Evolutionary conservation across 306 rosid genomes (phyloP), one percentile per base, ranked within the genome.

Genomic region (Acmispon strigosus): DNA sequence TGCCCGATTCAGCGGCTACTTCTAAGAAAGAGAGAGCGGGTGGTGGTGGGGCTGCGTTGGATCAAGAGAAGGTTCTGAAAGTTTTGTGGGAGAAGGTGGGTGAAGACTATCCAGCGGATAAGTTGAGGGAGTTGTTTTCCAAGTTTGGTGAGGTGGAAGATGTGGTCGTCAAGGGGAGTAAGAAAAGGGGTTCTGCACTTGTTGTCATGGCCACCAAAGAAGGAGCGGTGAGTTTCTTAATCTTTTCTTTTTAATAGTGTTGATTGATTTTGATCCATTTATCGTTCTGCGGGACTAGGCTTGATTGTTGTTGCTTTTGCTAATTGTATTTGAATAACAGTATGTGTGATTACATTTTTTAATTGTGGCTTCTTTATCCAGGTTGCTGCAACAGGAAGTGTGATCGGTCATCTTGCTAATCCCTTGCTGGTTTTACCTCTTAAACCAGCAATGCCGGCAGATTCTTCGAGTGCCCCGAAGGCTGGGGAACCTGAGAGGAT

Each of bases 71-170:
- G 81, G 79, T 86, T 73, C 86, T 94, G 75, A 94, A 91, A 76
- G 97, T 91, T 73, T 86, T 96, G 3, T 94, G 99, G 99, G 96
- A 85, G 74, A 94, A 83, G 71, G 62, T 65, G 36, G 99, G 96
- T 48, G 95, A 89, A 67, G 96, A 73, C 64, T 94, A 91, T 66
- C 73, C 96, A 0, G 95, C 96, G 1, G 87, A 89, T 78, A 78
- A 78, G 62, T 77, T 94, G 83, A 83, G 81, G 73, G 96, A 82
- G 47, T 19, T 89, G 76, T 89, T 94, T 72, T 87, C 90, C 0
- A 53, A 78, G 74, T 91, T 89, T 59, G 99, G 99, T 41, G 88
- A 57, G 56, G 96, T 94, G 15, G 99, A 91, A 79, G 99, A 91
- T 86, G 89, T 94, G 47, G 89, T 94, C 43, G 87, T 94, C 69